Conservation (phyloP, 441 rosid species). For the Jatropha podagrica region DNA sequence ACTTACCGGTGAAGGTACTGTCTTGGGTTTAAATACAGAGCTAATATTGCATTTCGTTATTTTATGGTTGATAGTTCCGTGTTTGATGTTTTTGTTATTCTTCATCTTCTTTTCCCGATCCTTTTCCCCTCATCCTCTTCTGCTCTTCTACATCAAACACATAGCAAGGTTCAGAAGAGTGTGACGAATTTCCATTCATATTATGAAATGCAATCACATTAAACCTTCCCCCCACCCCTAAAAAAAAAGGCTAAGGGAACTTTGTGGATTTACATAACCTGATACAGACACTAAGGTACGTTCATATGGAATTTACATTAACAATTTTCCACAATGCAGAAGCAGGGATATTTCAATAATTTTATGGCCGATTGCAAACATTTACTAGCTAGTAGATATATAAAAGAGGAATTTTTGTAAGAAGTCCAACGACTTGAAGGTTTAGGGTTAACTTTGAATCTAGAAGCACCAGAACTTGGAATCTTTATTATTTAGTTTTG, state of each 20-base stretch:
- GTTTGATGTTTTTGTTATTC: not conserved
- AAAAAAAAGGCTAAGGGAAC: too few species aligned
- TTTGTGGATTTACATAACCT: not conserved
- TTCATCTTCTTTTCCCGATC: not conserved
- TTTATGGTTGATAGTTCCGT: not conserved
- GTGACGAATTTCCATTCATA: not conserved
- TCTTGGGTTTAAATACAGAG: not conserved
- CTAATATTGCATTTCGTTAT: not conserved
- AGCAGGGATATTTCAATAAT: not conserved
- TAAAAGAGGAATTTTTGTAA: not conserved
- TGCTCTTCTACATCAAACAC: not conserved
- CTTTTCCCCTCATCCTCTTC: not conserved
- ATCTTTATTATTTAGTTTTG: not conserved
- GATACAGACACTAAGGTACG: not conserved
- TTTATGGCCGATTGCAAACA: not conserved
- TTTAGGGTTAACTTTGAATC: not conserved
- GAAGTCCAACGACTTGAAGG: not conserved
- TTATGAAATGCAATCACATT: not conserved
- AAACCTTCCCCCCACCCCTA: too few species aligned
- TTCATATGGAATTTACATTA: not conserved
- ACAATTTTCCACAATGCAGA: not conserved
- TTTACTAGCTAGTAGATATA: not conserved
- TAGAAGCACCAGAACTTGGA: not conserved
- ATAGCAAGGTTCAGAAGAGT: not conserved
- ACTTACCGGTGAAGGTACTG: constrained; percentile 93